phyloP scores from a whole-genome alignment of 2,329 filamentous ascomycete genomes.

The Phialocephala subalpina region DNA sequence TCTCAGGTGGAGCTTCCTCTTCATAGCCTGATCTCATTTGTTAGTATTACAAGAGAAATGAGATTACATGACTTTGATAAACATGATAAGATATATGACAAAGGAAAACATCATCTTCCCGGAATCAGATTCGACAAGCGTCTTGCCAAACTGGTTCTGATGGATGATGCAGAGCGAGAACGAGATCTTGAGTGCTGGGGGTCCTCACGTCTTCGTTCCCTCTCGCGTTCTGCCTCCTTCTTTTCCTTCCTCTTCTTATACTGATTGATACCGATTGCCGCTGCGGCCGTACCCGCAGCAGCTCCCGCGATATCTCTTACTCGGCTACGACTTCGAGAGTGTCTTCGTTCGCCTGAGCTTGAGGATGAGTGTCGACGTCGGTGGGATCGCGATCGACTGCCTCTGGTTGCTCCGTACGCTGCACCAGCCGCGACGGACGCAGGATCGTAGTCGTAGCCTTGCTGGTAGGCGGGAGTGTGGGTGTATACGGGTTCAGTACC shows the following conservation, averaged over 20 bases:
- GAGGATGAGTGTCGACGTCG: slow-evolving; percentile 38
- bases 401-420: slow-evolving; percentile 36
- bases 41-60: slow-evolving; percentile 29
- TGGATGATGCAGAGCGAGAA: slow-evolving; percentile 42
- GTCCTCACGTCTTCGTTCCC: slow-evolving; percentile 45
- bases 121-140: slow-evolving; percentile 44
- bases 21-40: slow-evolving; percentile 40
- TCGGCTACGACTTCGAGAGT: slow-evolving; percentile 42
- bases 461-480: slow-evolving; percentile 42
- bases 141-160: slow-evolving; percentile 39
- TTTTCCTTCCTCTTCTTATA: slow-evolving; percentile 57
- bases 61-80: slow-evolving; percentile 30
- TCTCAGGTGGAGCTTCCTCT: slow-evolving; percentile 40
- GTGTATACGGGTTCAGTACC: slow-evolving; percentile 63
- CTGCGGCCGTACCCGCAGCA: slow-evolving; percentile 63
- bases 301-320: slow-evolving; percentile 63
- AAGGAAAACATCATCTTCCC: slow-evolving; percentile 32
- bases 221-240: slow-evolving; percentile 47
- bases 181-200: slow-evolving; percentile 44
- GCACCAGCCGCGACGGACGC: slow-evolving; percentile 35
- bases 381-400: slow-evolving; percentile 31
- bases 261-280: slow-evolving; percentile 69
- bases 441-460: slow-evolving; percentile 36
- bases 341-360: slow-evolving; percentile 35
- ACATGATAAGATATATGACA: slow-evolving; percentile 26